Evolutionary conservation across 2,329 filamentous ascomycete species (phyloP).

Genomic region (Fusarium sp.): DNA sequence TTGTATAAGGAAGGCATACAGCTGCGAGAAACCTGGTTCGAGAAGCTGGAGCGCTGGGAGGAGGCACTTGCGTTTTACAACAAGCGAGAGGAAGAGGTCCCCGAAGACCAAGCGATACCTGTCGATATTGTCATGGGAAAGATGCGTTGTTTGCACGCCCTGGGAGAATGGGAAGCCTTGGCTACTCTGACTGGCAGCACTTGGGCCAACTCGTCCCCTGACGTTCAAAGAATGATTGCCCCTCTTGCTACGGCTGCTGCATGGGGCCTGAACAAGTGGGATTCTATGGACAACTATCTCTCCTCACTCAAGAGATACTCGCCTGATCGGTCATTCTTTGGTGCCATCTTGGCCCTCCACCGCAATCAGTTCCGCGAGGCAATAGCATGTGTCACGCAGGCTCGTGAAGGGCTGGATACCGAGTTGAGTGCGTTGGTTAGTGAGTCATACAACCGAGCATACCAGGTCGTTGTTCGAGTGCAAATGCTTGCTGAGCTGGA

Average conservation of each 20-base stretch:
- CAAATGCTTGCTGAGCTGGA: conserved; percentile 99
- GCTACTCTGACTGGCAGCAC: conserved; percentile 91
- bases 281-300: conserved; percentile 97
- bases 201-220: conserved; percentile 89
- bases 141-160: conserved; percentile 96
- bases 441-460: conserved; percentile 97
- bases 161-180: conserved; percentile 97
- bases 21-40: conserved; percentile 98
- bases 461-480: conserved; percentile 96
- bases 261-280: conserved; percentile 97
- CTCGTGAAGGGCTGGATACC: conserved; percentile 92
- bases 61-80: conserved; percentile 94
- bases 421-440: conserved; percentile 97
- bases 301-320: conserved; percentile 94
- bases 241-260: conserved; percentile 94
- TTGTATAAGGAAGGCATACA: conserved; percentile 93
- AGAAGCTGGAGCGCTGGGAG: conserved; percentile 98
- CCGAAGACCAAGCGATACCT: conserved; percentile 68
- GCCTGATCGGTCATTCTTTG: conserved; percentile 96
- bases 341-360: conserved; percentile 93
- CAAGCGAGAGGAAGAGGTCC: conserved; percentile 80
- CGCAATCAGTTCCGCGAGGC: conserved; percentile 96
- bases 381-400: conserved; percentile 88
- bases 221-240: conserved; percentile 91
- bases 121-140: conserved; percentile 99